Evolutionary conservation across 257 asterid genomes (phyloP), one percentile per base, ranked within the genome.

Genomic region (Paraleonurus japonicus): DNA sequence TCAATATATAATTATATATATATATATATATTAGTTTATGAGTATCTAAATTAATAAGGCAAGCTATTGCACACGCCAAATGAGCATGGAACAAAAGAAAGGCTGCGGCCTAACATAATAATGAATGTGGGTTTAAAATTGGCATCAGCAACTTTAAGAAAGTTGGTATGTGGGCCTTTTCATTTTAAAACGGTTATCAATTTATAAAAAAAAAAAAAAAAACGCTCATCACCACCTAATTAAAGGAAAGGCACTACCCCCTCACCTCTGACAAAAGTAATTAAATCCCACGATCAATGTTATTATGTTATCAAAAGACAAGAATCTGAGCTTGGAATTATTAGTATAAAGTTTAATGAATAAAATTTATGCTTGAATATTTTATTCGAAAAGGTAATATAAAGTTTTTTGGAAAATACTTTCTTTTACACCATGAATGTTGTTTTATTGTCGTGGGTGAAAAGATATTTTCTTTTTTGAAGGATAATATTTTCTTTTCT

Each of bases 141-240:
- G 27, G 58, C 66, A 61, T 5, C 48, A 51, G 26, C 74, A 47
- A 41, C 55, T 70, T 63, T 75, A 57, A 47, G 32, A 75, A 75
- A 75, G 78, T 53, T 57, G 23, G 53, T n/a, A 53, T 28, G 75
- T 79, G 77, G 75, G 72, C 75, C 78, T 50, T 6, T 26, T n/a
- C n/a, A 27, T 66, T 48, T 59, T 54, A 64, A 7, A 66, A 69
- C 43, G 23, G 62, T 58, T 45, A 28, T 15, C 70, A 22, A 20
- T 54, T 54, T 54, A n/a, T n/a, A n/a, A n/a, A n/a, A n/a, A n/a
- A 15, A 45, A 11, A 39, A 39, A 2, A 43, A 43, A 43, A 43
- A 43, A 43, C 0, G 17, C 17, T 41, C 50, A 45, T 45, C 53
- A 45, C 53, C 54, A n/a, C 6, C 22, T 8, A 50, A 50, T 45